A percentile compares a stretch with the other conserved stretches of the same genome.
These are phyloP conservation scores for Komagataella pastoris DNA, from an alignment of 805 yeast genomes.

Conservation along the genomic window DNA sequence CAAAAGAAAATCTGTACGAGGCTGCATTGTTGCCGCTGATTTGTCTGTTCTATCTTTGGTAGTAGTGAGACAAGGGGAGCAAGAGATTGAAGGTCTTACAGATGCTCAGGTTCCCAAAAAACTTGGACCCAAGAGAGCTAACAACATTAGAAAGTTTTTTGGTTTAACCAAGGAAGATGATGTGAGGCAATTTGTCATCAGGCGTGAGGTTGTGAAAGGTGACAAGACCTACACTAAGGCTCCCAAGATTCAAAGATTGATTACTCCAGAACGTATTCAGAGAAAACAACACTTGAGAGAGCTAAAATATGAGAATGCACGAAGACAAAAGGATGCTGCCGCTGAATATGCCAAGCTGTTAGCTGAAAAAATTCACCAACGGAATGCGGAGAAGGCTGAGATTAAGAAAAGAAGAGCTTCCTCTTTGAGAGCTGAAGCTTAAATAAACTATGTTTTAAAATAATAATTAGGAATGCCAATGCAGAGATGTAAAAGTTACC, in stretches of 20 bases:
- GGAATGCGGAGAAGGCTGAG: slow-evolving; percentile 97
- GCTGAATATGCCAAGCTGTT: slow-evolving; percentile 98
- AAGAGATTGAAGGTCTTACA: slow-evolving; percentile 92
- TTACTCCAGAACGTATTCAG: slow-evolving; percentile 98
- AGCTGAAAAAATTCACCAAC: slow-evolving; percentile 96
- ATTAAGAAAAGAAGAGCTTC: slow-evolving; percentile 99
- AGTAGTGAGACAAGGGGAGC: slow-evolving; percentile 94
- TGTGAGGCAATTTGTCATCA: slow-evolving; percentile 82
- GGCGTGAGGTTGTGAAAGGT: slow-evolving; percentile 97
- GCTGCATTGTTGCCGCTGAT: slow-evolving; percentile 97
- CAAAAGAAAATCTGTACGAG: slow-evolving; percentile 99
- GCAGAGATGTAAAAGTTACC: not conserved
- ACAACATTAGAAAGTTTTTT: slow-evolving; percentile 99
- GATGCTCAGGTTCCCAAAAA: slow-evolving; percentile 94
- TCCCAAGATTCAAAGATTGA: slow-evolving; percentile 99
- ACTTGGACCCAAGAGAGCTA: slow-evolving; percentile 99
- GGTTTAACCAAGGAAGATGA: slow-evolving; percentile 94
- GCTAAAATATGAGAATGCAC: slow-evolving; percentile 91
- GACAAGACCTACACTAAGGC: slow-evolving; percentile 99
- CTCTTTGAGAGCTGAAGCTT: slow-evolving; percentile 75
- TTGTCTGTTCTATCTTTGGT: slow-evolving; percentile 90
- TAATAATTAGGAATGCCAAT: not conserved
- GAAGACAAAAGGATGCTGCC: slow-evolving; percentile 99
- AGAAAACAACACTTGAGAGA: slow-evolving; percentile 97
- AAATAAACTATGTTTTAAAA: not conserved